Base-by-base conservation (phyloP, 371 early-diverging fungal genomes). In the Chytridium lagenaria region DNA sequence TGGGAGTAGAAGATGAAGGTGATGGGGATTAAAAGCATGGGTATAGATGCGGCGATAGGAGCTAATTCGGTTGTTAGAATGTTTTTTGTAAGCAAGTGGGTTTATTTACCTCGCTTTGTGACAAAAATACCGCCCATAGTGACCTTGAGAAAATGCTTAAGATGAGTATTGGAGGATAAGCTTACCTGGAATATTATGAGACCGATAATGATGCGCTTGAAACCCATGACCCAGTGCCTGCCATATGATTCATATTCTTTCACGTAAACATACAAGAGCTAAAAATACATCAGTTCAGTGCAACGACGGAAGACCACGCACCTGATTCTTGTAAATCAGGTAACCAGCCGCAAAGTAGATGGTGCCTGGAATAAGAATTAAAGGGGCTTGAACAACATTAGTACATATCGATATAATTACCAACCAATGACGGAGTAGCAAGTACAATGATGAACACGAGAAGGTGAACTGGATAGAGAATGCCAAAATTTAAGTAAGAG, bases 171-270 rank as follows among this genome's bases (percentile, higher is more conserved):
- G 10, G 5, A 36, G 7, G 36, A 34, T 22, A n/a, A 2, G 16
- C 7, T n/a, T 36, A 72, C 69, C 52, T 70, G 75, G 66, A 75
- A 75, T 0, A 75, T 75, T 1, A 70, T 26, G 34, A 75, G 50
- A 0, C 75, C 75, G 52, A 70, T 31, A 67, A 70, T 73, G 26
- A 71, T 39, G 34, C 78, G 71, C 39, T 73, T 70, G 69, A 74
- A 83, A 0, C 73, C 78, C 77, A 78, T 70, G 36, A 70, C 36
- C 83, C 81, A 80, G 31, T 74, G 80, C 26, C 79, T 37, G 22
- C 85, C 85, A 61, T 80, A 77, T 22, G 70, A 73, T 67, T 83
- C 83, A 71, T 74, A 77, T 68, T 83, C 75, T 61, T 83, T 81
- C 37, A 82, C 82, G 44, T 84, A 84, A 0, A 81, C 85, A 71